Percentiles rank a stretch among this genome's conserved stretches.
These are phyloP conservation scores for Candida methanosorbosa DNA, from an alignment of 805 yeast species.

Conservation along the genomic window DNA sequence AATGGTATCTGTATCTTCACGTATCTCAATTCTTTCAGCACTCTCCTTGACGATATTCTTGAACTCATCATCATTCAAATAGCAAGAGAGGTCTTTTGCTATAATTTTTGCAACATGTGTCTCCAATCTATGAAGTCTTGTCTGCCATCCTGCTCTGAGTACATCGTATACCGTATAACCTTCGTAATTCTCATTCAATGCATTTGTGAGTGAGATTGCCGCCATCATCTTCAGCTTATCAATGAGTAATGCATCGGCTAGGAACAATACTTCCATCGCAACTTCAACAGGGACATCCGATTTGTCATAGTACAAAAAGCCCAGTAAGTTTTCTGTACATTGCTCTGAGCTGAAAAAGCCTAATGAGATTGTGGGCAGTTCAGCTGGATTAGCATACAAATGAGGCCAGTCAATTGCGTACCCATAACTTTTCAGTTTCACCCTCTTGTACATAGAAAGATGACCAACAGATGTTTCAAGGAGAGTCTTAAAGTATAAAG, in stretches of 20 bases:
- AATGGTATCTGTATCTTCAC: constrained; percentile 74
- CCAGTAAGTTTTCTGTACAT: constrained; percentile 42
- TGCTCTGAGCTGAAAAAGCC: constrained; percentile 6
- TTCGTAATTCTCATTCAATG: constrained; percentile 13
- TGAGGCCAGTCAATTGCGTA: not conserved
- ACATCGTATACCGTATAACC: constrained; percentile 40
- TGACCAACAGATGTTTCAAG: constrained; percentile 49
- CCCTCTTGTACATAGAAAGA: too few relatives aligned
- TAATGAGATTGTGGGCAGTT: constrained; percentile 1
- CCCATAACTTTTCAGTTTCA: too few relatives aligned
- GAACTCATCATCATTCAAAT: constrained; percentile 29
- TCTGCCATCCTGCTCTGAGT: constrained; percentile 58
- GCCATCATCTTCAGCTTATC: constrained; percentile 63
- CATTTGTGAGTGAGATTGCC: constrained; percentile 35
- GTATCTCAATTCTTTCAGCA: constrained; percentile 37
- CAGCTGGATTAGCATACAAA: not conserved
- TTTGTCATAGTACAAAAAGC: constrained; percentile 54
- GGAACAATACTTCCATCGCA: constrained; percentile 47
- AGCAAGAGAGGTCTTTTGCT: constrained; percentile 38
- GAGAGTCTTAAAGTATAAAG: constrained; percentile 59
- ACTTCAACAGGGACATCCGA: constrained; percentile 38
- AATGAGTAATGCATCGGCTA: constrained; percentile 51
- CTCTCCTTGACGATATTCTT: constrained; percentile 27
- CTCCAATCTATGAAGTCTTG: constrained; percentile 57
- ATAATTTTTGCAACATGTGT: constrained; percentile 50